Conservation (phyloP, 192 early-diverging fungal genomes). For the Chytriomyces sp. region DNA sequence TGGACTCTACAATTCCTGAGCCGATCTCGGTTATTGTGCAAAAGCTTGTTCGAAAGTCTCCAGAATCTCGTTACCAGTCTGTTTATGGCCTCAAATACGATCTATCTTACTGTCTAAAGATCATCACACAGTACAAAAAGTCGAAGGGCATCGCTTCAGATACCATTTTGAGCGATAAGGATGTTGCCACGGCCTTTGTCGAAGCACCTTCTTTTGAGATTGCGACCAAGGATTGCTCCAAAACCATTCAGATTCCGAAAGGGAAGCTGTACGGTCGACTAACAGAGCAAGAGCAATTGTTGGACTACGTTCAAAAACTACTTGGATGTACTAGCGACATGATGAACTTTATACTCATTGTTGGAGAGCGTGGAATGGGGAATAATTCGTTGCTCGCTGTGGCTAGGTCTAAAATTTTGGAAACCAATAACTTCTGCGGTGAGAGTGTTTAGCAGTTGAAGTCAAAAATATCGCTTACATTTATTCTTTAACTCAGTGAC, state of each 20-base stretch:
- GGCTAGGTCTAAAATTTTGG: constrained; percentile 17
- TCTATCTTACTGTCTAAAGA: constrained; percentile 26
- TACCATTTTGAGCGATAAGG: constrained; percentile 26
- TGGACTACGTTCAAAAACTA: constrained; percentile 18
- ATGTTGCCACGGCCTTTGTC: constrained; percentile 28
- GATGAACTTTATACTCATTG: constrained; percentile 15
- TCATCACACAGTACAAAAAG: constrained; percentile 19
- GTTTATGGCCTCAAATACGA: constrained; percentile 47
- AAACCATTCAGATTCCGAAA: constrained; percentile 38
- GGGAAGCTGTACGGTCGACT: constrained; percentile 46
- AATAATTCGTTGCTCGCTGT: constrained; percentile 25
- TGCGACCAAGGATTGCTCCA: constrained; percentile 39
- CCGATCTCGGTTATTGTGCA: constrained; percentile 42
- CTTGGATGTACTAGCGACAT: neutral
- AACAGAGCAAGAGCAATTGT: constrained; percentile 29
- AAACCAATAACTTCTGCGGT: constrained; percentile 20
- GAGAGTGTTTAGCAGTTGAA: no score
- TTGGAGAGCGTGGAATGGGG: constrained; percentile 27
- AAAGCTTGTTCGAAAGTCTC: constrained; percentile 48
- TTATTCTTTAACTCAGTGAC: constrained; percentile 1
- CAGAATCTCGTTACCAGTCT: constrained; percentile 53
- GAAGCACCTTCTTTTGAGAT: constrained; percentile 5
- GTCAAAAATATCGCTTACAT: neutral
- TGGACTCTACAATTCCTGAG: constrained; percentile 45
- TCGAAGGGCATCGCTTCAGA: neutral